Conservation (phyloP, 352 stramenopile species). For the Phytophthora meadii region DNA sequence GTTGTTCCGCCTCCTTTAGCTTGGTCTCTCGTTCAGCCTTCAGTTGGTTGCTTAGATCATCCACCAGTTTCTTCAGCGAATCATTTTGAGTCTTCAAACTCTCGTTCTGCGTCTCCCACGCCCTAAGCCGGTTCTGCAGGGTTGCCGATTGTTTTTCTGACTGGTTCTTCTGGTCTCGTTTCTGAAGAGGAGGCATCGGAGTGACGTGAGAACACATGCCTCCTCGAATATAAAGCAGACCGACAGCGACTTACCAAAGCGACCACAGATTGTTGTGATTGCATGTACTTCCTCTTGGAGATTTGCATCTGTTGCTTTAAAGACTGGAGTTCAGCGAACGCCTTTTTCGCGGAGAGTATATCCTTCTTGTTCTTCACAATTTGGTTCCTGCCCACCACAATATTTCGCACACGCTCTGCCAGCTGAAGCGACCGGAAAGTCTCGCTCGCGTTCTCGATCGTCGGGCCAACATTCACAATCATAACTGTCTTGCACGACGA, state of each 20-base stretch:
- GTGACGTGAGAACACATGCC: slow-evolving; percentile 45
- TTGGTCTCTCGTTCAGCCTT: slow-evolving; percentile 77
- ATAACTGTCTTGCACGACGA: slow-evolving; percentile 94
- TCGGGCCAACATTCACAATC: slow-evolving; percentile 93
- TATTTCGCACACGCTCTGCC: slow-evolving; percentile 80
- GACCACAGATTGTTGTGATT: slow-evolving; percentile 92
- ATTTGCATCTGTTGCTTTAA: slow-evolving; percentile 93
- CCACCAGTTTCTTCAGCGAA: slow-evolving; percentile 69
- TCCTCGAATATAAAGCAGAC: slow-evolving; percentile 40
- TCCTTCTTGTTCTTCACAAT: slow-evolving; percentile 89
- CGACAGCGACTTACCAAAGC: slow-evolving; percentile 81
- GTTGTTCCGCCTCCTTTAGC: slow-evolving; percentile 70
- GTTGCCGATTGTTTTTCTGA: slow-evolving; percentile 88
- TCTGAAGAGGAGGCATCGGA: slow-evolving; percentile 61
- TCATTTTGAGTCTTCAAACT: slow-evolving; percentile 72
- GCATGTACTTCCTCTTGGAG: slow-evolving; percentile 82
- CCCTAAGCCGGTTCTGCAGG: slow-evolving; percentile 82
- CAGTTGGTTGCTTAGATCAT: slow-evolving; percentile 72
- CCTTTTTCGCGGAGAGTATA: slow-evolving; percentile 91
- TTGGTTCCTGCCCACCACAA: slow-evolving; percentile 80
- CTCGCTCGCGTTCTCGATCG: slow-evolving; percentile 82
- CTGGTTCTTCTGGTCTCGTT: slow-evolving; percentile 93
- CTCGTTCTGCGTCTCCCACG: slow-evolving; percentile 73
- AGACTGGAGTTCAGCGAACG: slow-evolving; percentile 94
- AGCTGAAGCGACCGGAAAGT: slow-evolving; percentile 90